phyloP scores from a whole-genome alignment of 2,329 filamentous ascomycete species.

The Fusarium paranaense region DNA sequence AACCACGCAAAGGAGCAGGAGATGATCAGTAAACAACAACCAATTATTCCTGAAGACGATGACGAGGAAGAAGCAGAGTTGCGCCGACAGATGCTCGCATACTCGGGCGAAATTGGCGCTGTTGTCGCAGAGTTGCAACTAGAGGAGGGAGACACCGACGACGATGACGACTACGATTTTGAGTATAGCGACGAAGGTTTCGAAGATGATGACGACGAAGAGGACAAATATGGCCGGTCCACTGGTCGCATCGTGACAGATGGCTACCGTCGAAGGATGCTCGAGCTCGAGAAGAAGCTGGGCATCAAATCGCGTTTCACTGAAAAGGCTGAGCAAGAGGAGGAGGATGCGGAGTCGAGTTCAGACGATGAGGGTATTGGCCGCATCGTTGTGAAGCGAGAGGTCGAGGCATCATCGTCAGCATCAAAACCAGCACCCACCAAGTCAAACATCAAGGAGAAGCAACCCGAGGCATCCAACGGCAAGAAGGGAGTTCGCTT shows the following conservation, averaged over 20 bases:
- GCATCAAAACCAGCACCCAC: constrained; percentile 39
- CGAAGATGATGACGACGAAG: constrained; percentile 62
- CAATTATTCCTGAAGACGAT: constrained; percentile 78
- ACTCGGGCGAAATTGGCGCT: constrained; percentile 89
- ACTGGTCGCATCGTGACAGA: constrained; percentile 75
- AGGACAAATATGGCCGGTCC: constrained; percentile 76
- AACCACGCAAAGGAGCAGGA: constrained; percentile 67
- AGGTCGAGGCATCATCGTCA: constrained; percentile 31
- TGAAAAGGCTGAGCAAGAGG: constrained; percentile 60
- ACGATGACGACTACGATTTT: constrained; percentile 63
- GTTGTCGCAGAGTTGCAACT: constrained; percentile 93
- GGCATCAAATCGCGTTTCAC: constrained; percentile 65
- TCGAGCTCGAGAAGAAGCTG: constrained; percentile 82
- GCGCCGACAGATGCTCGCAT: constrained; percentile 89
- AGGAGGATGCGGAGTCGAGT: constrained; percentile 46
- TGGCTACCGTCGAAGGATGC: constrained; percentile 85
- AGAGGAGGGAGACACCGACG: constrained; percentile 73
- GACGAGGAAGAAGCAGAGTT: constrained; percentile 82
- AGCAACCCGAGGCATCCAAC: constrained; percentile 29
- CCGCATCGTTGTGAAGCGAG: constrained; percentile 62
- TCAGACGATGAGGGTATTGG: constrained; percentile 64
- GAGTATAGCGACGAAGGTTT: constrained; percentile 65
- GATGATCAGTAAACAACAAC: constrained; percentile 54
- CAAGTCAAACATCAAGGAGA: constrained; percentile 51
- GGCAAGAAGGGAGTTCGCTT: constrained; percentile 84